Base-by-base conservation (phyloP, 768 basidiomycete genomes). In the Auriscalpium vulgare region DNA sequence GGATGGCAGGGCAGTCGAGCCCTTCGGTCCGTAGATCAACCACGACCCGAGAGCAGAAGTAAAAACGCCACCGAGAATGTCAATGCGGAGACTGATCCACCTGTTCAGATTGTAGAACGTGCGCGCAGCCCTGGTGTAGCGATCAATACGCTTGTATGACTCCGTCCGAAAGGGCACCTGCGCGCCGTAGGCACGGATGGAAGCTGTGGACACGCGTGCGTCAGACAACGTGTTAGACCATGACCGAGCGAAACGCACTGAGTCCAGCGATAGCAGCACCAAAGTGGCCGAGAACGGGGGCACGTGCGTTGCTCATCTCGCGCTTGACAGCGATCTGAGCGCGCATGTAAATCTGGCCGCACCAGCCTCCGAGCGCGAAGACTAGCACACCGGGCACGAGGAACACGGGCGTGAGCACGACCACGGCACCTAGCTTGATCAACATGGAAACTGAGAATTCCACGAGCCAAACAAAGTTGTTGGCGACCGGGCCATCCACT, bases 131-230 rank as follows among this genome's bases (percentile, higher is more conserved):
- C 71, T 69, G 17, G 69, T 68, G 60, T 78, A 84, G 38, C 68
- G 70, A 61, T 84, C 75, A 17, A 82, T 77, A 5, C 78, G 71
- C 36, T 63, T 58, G 50, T 76, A 62, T 8, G 78, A 75, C 59
- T 81, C 74, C 54, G 38, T 50, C 55, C 65, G 74, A 65, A 72
- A 79, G 6, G 69, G 63, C 4, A 71, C 68, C 60, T 82, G 73
- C 9, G 80, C 79, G 11, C 78, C 76, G 59, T 81, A 84, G 1
- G 82, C 82, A 9, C 82, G 72, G 40, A 84, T 81, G 2, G 78
- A 78, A 4, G 69, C 66, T 73, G 64, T 60, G 16, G 19, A n/a
- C 40, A 44, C 8, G 0, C 9, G 16, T 10, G 50, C 45, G 47
- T 21, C 17, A 53, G 37, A 13, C 37, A 38, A 23, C 4, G 1